Evolutionary conservation across 1,284 basidiomycete genomes (phyloP).

Genomic region (Boletus sp.): DNA sequence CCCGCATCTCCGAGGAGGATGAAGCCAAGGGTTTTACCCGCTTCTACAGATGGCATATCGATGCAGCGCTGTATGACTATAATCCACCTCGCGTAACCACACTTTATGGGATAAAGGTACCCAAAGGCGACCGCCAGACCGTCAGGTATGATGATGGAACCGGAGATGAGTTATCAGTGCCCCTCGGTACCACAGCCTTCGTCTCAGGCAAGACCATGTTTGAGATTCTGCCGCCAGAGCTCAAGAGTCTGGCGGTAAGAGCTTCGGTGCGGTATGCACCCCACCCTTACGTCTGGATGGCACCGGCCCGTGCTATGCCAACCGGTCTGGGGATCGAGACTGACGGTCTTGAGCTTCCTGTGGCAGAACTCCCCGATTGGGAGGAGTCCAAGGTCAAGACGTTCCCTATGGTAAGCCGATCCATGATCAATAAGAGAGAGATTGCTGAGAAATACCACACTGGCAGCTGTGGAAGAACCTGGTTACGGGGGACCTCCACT

Average conservation of each 20-base stretch:
- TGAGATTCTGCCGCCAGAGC: conserved; percentile 65
- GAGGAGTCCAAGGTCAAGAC: conserved; percentile 47
- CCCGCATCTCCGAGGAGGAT: conserved; percentile 72
- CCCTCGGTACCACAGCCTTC: conserved; percentile 85
- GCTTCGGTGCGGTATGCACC: conserved; percentile 63
- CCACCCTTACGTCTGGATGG: conserved; percentile 78
- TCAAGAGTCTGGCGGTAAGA: conserved; percentile 81
- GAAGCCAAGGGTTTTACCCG: conserved; percentile 73
- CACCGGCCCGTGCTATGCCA: conserved; percentile 54
- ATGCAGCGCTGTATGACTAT: conserved; percentile 86
- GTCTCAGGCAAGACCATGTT: conserved; percentile 83
- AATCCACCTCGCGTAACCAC: conserved; percentile 88
- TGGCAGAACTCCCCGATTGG: conserved; percentile 61
- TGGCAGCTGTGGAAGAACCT: conserved; percentile 76
- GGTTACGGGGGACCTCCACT: conserved; percentile 62
- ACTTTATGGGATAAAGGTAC: conserved; percentile 77
- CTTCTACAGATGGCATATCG: conserved; percentile 93
- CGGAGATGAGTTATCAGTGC: conserved; percentile 76
- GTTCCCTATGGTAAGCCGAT: conserved; percentile 54
- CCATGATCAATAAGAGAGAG: not conserved
- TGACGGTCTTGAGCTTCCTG: conserved; percentile 59
- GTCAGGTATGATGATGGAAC: conserved; percentile 88
- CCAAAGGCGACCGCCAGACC: conserved; percentile 52
- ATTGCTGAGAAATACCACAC: not conserved
- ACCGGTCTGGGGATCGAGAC: conserved; percentile 70